Evolutionary conservation across 176 grass and related monocot genomes (phyloP).

Genomic region (Bonia amplexicaulis): DNA sequence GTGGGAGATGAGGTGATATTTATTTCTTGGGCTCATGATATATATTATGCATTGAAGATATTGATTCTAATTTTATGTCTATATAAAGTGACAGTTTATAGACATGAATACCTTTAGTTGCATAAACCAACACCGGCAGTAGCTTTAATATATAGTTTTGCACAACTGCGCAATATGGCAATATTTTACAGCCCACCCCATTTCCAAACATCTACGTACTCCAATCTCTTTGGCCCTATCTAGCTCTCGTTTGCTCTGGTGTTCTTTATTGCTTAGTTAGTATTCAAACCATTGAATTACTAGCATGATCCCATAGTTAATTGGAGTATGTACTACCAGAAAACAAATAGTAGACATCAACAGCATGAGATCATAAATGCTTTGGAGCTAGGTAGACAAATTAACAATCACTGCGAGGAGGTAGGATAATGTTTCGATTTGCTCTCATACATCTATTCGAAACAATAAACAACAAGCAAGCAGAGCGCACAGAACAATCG

Average conservation of each 20-base stretch:
- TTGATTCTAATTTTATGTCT: no score
- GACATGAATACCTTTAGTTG: constrained; percentile 1
- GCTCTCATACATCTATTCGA: not conserved
- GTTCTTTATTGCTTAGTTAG: not conserved
- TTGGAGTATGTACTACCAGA: not conserved
- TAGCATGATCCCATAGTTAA: not conserved
- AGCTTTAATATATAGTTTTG: not conserved
- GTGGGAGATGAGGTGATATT: no score
- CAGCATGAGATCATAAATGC: constrained; percentile 2
- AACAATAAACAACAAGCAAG: not conserved
- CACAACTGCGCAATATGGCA: not conserved
- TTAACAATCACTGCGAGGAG: not conserved
- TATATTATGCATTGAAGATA: no score
- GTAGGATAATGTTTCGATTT: constrained; percentile 20
- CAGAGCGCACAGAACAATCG: not conserved
- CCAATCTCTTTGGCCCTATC: not conserved
- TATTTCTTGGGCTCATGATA: no score
- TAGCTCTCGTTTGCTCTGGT: not conserved
- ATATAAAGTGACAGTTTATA: no score
- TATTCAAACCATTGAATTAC: not conserved
- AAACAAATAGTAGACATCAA: not conserved
- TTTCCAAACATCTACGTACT: not conserved
- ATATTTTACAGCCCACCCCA: not conserved
- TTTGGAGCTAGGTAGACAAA: constrained; percentile 8
- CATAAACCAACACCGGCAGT: constrained; percentile 23